Evolutionary conservation across 2,329 filamentous ascomycete species (phyloP), one percentile per base, ranked within the genome.

Genomic region (Colletotrichum lindemuthianum): DNA sequence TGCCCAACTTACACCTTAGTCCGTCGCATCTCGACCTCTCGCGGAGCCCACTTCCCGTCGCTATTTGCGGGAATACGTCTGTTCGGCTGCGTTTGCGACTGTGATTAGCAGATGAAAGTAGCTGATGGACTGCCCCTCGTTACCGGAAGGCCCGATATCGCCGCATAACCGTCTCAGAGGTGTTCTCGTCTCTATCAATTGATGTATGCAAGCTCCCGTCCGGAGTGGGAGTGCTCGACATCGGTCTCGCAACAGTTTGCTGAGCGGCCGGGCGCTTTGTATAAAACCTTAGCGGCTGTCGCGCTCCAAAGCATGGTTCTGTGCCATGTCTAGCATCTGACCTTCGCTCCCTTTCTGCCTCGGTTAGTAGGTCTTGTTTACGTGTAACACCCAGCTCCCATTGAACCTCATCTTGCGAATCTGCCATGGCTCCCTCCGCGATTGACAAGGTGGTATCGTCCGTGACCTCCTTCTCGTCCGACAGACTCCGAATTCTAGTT

Each of bases 401-500:
- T 32, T 43, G 32, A 57, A 49, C 50, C 10, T 33, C 7, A 24
- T 8, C 34, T 33, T 40, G 39, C 39, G 11, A 12, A 6, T 12
- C 11, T 12, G 36, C 6, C 56, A 69, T 70, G 68, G 60, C 63
- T 51, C 74, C 75, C 13, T 71, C 71, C 16, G 72, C 73, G 34
- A 59, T 72, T 40, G 63, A 69, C 6, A 68, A 72, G 33, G 54
- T 58, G 16, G 50, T 68, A 8, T 65, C 69, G 33, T 41, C 66
- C 34, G 44, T 61, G 33, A 56, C 64, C 44, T 66, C 67, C 8
- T 61, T 65, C n/a, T 34, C 66, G 13, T 39, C 70, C 59, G 37
- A 68, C 63, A 65, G 67, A 52, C 76, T 77, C 49, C 78, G 80
- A 49, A 86, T 94, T 67, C 85, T 96, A 34, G 90, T 94, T 44